Base-by-base conservation (phyloP, 805 yeast genomes). In the Wilhelminamyces savonicus region DNA sequence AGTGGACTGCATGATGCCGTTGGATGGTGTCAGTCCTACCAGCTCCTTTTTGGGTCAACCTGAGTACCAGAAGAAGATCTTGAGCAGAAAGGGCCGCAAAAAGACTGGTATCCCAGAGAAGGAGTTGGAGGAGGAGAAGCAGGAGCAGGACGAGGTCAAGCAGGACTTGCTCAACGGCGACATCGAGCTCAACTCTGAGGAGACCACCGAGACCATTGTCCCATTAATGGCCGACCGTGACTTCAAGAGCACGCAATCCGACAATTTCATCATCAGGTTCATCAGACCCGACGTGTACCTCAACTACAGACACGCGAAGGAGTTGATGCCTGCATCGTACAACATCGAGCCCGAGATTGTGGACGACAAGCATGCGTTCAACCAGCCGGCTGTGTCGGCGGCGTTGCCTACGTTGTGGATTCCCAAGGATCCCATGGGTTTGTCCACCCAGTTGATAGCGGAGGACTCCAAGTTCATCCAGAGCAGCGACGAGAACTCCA, bases 381-480 rank as follows among this genome's bases (percentile, higher is more conserved):
- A 76, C 46, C 72, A 70, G 48, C 97, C 97, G 2, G 83, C 80
- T 5, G 77, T 80, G 12, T 61, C 74, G 16, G 80, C 80, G 0
- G 53, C 65, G 26, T 71, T 83, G 43, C 94, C 95, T 2, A 64
- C 67, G n/a, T 59, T 90, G 13, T 90, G 98, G 98, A 75, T 90
- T 46, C 94, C 97, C n/a, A 63, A 65, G 34, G 98, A 90, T 53
- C 80, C 84, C 7, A 74, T 76, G 72, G 97, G 97, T 2, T 71
- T 85, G 43, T 82, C 95, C 1, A 57, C 65, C 2, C 50, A 47
- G 10, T 76, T 79, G 44, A 77, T 82, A 14, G 70, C 69, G 23
- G 62, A 74, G 24, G 67, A 84, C 29, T 52, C 61, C 13, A 69
- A 66, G 1, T 63, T 76, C 6, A 72, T 86, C 27, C 67, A 71